Percentiles rank a stretch among this genome's conserved stretches.
Evolutionary conservation across 2,329 filamentous ascomycete species (phyloP).

Genomic region (Meredithiella fracta): DNA sequence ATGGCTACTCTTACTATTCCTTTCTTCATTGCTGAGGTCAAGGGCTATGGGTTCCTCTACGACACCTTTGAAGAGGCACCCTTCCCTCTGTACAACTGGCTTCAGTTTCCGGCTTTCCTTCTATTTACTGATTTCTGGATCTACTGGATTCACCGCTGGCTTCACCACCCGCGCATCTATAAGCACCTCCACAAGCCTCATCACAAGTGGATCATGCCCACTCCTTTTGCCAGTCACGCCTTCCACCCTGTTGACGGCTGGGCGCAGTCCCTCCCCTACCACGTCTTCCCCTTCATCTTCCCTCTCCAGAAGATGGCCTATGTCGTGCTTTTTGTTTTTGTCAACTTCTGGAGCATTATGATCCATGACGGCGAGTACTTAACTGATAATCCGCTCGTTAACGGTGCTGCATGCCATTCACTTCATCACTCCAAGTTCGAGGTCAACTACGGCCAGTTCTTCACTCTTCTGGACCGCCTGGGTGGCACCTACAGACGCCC

Average conservation of each 20-base stretch:
- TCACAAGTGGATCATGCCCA: constrained; percentile 99
- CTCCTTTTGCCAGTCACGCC: constrained; percentile 77
- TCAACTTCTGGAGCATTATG: constrained; percentile 94
- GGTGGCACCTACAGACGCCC: constrained; percentile 77
- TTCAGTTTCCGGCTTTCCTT: constrained; percentile 86
- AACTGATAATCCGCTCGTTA: constrained; percentile 77
- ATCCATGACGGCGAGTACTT: constrained; percentile 95
- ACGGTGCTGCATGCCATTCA: constrained; percentile 80
- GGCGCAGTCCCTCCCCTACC: constrained; percentile 77
- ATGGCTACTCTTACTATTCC: constrained; percentile 72
- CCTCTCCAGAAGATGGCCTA: constrained; percentile 84
- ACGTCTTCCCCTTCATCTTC: constrained; percentile 83
- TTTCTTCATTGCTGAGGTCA: constrained; percentile 68
- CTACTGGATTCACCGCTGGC: constrained; percentile 78
- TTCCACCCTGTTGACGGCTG: constrained; percentile 93
- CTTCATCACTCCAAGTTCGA: constrained; percentile 47
- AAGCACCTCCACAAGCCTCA: constrained; percentile 89
- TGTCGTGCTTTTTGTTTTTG: constrained; percentile 70
- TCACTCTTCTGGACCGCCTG: constrained; percentile 77
- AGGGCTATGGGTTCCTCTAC: constrained; percentile 76
- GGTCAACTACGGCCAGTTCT: constrained; percentile 84
- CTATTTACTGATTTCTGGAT: constrained; percentile 78
- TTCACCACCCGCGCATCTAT: constrained; percentile 65
- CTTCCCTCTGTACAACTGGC: constrained; percentile 57
- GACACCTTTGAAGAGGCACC: constrained; percentile 61